Evolutionary conservation across 192 early-diverging fungal genomes (phyloP).

Genomic region (Umbelopsis ramanniana): DNA sequence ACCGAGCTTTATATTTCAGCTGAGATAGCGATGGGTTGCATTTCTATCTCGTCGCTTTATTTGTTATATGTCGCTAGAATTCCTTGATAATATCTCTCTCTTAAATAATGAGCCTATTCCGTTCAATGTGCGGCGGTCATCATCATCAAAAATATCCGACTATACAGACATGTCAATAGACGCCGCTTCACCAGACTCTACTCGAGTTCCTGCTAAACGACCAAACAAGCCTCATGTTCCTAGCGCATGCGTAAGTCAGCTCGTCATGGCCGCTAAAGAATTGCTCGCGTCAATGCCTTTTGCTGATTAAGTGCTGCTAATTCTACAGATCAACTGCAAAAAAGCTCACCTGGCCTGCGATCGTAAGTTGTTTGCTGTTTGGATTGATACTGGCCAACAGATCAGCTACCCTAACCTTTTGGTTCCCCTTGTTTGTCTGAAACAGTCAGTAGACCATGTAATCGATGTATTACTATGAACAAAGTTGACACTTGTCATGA

Average conservation of each 20-base stretch:
- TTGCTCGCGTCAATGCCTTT: background rate
- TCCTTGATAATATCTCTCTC: conserved; percentile 17
- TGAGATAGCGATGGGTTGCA: background rate
- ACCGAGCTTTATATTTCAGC: conserved; percentile 7
- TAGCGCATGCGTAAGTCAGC: conserved; percentile 68
- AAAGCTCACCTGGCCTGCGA: conserved; percentile 88
- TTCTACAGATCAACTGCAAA: conserved; percentile 72
- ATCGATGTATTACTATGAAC: conserved; percentile 73
- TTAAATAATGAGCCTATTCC: conserved; percentile 20
- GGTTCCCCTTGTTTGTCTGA: conserved; percentile 41
- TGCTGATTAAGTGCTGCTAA: background rate
- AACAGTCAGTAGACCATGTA: conserved; percentile 78
- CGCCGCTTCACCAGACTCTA: background rate
- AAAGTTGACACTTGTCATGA: conserved; percentile 80
- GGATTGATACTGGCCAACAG: background rate
- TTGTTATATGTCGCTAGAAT: conserved; percentile 18
- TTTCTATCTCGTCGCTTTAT: conserved; percentile 15
- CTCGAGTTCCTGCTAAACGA: conserved; percentile 29
- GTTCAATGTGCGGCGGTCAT: background rate
- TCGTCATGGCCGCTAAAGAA: background rate
- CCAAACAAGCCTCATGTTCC: conserved; percentile 76
- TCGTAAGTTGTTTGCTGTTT: conserved; percentile 49
- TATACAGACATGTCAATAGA: conserved; percentile 16
- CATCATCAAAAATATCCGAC: conserved; percentile 13
- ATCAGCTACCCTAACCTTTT: conserved; percentile 27